phyloP scores from a whole-genome alignment of 108 stramenopile genomes.

The Chaetoceros tenuissimus region DNA sequence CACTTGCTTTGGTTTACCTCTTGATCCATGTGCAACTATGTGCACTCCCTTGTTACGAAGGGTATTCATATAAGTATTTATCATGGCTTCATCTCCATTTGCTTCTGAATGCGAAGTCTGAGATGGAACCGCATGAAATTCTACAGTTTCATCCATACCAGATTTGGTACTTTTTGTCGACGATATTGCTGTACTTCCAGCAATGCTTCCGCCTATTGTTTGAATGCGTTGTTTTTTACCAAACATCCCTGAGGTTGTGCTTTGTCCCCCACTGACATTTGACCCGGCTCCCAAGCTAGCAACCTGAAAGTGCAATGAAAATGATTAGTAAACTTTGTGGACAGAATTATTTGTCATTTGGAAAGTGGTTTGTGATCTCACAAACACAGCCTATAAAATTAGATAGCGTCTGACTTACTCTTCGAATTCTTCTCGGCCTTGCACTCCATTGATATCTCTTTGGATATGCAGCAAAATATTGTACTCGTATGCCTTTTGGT shows the following conservation, averaged over 20 bases:
- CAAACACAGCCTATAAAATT: too few species aligned
- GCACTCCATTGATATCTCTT: constrained; percentile 80
- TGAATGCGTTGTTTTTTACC: background rate
- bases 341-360: too few species aligned
- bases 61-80: constrained; percentile 54
- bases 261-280: background rate
- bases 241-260: background rate
- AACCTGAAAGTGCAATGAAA: too few species aligned
- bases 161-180: background rate
- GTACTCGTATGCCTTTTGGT: constrained; percentile 59
- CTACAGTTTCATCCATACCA: background rate
- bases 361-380: too few species aligned
- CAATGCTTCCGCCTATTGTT: background rate
- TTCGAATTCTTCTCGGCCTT: constrained; percentile 18
- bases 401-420: background rate
- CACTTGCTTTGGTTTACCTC: constrained; percentile 81
- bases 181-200: background rate
- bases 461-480: constrained; percentile 77
- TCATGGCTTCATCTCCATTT: background rate
- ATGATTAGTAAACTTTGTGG: too few species aligned
- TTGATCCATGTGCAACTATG: constrained; percentile 73
- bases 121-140: background rate
- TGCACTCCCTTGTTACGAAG: constrained; percentile 67
- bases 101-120: background rate
- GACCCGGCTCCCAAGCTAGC: too few species aligned